Evolutionary conservation across 192 early-diverging fungal species (phyloP), one percentile per base, ranked within the genome.

Genomic region (Powellomyces hirtus): DNA sequence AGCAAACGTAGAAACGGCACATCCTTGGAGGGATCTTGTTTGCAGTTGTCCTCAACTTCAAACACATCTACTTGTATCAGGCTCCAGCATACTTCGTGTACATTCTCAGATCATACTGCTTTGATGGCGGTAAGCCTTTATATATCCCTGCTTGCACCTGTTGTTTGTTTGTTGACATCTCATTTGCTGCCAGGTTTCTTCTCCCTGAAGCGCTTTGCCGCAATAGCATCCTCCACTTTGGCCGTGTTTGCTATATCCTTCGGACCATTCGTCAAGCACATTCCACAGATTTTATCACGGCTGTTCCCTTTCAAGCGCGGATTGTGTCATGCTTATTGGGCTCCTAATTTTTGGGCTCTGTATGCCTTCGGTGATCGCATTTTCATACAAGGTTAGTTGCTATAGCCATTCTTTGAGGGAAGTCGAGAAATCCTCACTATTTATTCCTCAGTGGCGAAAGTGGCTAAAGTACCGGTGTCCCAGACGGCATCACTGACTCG

Each of bases 231-330:
- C 13, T 71, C 77, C 0, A 90, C 92, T 2, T 60, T 84, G 24
- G 61, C 66, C 5, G 88, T 94, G 0, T 95, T 97, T 83, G 83
- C 75, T 16, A 70, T 84, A 3, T 94, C 95, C 0, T 83, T 98
- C 65, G 91, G 86, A 3, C 96, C 96, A 0, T 96, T 97, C 72
- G 72, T 72, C 20, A 76, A 79, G 13, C 92, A 98, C 58, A 55
- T 92, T 4, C 86, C 87, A 8, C 92, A 94, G 76, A 71, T 98
- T 20, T 65, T 89, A 8, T 71, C 81, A 22, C 87, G 96, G 1
- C 81, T 98, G 36, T 98, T 98, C 74, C 94, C 94, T 10, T 98
- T 98, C 78, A 94, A 91, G 75, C 86, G 96, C n/a, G 96, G 96
- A 14, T 83, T 98, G 11, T 92, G 89, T 75, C 96, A 98, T 64